Evolutionary conservation across 805 yeast genomes (phyloP), one percentile per base, ranked within the genome.

Genomic region (Ascoidea tarda): DNA sequence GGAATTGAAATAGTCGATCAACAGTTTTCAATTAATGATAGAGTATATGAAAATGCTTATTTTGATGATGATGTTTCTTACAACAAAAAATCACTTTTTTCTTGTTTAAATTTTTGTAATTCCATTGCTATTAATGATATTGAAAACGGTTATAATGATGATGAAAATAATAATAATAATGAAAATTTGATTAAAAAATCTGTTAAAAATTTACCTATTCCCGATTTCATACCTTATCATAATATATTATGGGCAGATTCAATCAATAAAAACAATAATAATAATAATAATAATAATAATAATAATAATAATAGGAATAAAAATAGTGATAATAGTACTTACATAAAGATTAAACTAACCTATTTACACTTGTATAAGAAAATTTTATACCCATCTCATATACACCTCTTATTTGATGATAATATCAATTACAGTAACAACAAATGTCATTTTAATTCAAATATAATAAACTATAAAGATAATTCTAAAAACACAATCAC

Each of bases 241-340:
- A 4, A 38, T 38, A 38, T 38, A 38, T 10, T 14, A 10, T 38
- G 44, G 44, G 44, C 14, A 10, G 44, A 38, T 10, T 10, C 14
- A 10, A 10, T 38, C 8, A 38, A 38, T 38, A 14, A 38, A 10
- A 38, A 38, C 14, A 38, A 10, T 10, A 38, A 10, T 2, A 38
- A 38, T 38, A 33, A 6, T 33, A 33, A 33, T 33, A 33, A 33
- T 33, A 33, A 33, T 33, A 33, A 33, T 6, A 38, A 2, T 38
- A 14, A 14, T 38, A 38, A 38, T 38, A 38, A 38, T 38, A 38
- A 38, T 10, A 38, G 4, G 2, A 38, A 64, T n/a, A 52, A 58
- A 51, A 57, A 57, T 44, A 54, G 54, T 28, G 64, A 60, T 6
- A 51, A 60, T 42, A 53, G 56, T 14, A 44, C 59, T 38, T 38